phyloP scores from a whole-genome alignment of 1,284 basidiomycete species.

The Ustilago xerochloae region DNA sequence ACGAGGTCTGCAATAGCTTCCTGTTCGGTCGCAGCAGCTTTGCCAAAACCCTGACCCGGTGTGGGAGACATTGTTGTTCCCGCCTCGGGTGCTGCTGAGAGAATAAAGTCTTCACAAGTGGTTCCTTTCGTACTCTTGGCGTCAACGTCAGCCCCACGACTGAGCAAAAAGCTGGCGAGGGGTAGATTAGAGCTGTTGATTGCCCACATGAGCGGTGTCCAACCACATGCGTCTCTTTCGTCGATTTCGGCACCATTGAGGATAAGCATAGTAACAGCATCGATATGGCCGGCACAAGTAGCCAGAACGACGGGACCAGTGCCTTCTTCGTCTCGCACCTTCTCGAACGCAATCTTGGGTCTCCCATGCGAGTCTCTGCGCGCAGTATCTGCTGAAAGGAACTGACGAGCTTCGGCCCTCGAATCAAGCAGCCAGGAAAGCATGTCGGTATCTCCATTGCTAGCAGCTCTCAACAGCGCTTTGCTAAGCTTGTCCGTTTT shows the following conservation, averaged over 20 bases:
- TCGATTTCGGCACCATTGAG: slow-evolving; percentile 55
- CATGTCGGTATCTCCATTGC: slow-evolving; percentile 58
- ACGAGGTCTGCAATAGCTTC: slow-evolving; percentile 59
- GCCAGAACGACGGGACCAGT: slow-evolving; percentile 60
- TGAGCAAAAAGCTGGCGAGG: slow-evolving; percentile 89
- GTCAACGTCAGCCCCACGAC: slow-evolving; percentile 74
- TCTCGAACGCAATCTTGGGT: slow-evolving; percentile 16
- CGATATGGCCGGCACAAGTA: slow-evolving; percentile 56
- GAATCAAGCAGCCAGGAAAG: slow-evolving; percentile 57
- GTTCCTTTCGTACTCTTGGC: slow-evolving; percentile 55
- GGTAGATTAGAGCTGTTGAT: slow-evolving; percentile 88
- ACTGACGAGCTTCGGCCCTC: slow-evolving; percentile 23
- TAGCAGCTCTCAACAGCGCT: slow-evolving; percentile 48
- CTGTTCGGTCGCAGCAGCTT: slow-evolving; percentile 25
- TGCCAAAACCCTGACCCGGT: neutral
- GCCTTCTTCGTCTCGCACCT: slow-evolving; percentile 52
- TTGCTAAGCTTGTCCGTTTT: slow-evolving; percentile 35
- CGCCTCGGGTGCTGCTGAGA: slow-evolving; percentile 51
- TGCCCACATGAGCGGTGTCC: slow-evolving; percentile 95
- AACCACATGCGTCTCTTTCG: slow-evolving; percentile 73
- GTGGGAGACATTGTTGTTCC: slow-evolving; percentile 3
- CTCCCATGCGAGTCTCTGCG: slow-evolving; percentile 15
- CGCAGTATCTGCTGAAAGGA: slow-evolving; percentile 13
- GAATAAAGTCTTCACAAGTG: slow-evolving; percentile 61
- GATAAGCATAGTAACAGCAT: slow-evolving; percentile 56